Evolutionary conservation across 352 stramenopile genomes (phyloP).

Genomic region (Globisporangium splendens): DNA sequence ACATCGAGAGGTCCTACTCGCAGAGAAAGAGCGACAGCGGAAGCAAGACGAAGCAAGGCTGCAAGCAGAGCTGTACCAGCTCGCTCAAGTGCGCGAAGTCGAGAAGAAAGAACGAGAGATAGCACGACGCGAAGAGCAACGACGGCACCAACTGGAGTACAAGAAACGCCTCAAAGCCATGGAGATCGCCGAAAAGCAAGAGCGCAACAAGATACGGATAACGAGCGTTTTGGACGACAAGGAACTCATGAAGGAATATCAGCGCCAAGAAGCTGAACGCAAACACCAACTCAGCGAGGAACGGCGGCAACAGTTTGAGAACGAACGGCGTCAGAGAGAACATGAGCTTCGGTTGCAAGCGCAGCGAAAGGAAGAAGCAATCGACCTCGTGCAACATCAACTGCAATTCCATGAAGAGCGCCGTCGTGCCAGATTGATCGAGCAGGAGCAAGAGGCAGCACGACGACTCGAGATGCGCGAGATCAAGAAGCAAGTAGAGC

Average conservation of each 20-base stretch:
- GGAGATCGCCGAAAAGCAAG: constrained; percentile 54
- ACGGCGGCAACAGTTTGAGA: constrained; percentile 35
- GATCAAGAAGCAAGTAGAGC: constrained; percentile 43
- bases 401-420: constrained; percentile 50
- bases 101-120: constrained; percentile 45
- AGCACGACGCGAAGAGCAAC: constrained; percentile 34
- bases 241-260: constrained; percentile 38
- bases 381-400: constrained; percentile 58
- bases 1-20: constrained; percentile 34
- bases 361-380: constrained; percentile 55
- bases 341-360: constrained; percentile 42
- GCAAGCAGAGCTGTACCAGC: constrained; percentile 41
- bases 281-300: constrained; percentile 68
- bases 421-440: constrained; percentile 37
- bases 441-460: constrained; percentile 48
- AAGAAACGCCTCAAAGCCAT: constrained; percentile 39
- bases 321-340: constrained; percentile 44
- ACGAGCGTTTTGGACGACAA: constrained; percentile 58
- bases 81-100: constrained; percentile 43
- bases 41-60: constrained; percentile 54
- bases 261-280: constrained; percentile 44
- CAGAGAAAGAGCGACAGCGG: constrained; percentile 46
- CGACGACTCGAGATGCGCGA: constrained; percentile 39
- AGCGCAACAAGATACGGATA: constrained; percentile 65
- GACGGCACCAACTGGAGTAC: constrained; percentile 41